These are phyloP conservation scores for Penicillium hordei DNA, from an alignment of 2,329 filamentous ascomycete species.

Conservation along the genomic window DNA sequence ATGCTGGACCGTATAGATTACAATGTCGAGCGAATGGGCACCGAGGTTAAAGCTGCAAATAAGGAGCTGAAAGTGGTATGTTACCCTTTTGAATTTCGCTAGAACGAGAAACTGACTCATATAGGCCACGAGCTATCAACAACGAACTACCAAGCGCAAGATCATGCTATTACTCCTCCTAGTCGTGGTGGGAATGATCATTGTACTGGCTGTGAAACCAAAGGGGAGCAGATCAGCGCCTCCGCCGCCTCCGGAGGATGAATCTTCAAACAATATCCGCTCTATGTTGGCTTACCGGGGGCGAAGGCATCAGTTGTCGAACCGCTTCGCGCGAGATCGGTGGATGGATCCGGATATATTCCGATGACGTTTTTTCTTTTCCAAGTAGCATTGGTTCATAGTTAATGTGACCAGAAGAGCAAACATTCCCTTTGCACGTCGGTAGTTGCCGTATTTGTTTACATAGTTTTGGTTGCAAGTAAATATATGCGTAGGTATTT, in stretches of 20 bases:
- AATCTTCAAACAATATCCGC: conserved; percentile 26
- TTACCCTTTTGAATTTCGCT: conserved; percentile 8
- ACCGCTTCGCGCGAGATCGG: conserved; percentile 28
- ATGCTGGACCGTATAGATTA: conserved; percentile 96
- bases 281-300: conserved; percentile 24
- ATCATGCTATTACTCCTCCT: conserved; percentile 85
- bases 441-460: not conserved
- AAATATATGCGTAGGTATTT: not conserved
- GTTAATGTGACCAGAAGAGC: conserved; percentile 4
- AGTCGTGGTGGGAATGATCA: conserved; percentile 82
- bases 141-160: conserved; percentile 83
- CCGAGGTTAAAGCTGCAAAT: conserved; percentile 87
- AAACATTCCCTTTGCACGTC: not conserved
- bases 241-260: conserved; percentile 25
- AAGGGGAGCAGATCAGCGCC: conserved; percentile 46
- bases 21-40: conserved; percentile 94
- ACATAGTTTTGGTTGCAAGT: not conserved
- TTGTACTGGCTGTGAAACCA: conserved; percentile 77
- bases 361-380: conserved; percentile 23
- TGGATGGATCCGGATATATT: conserved; percentile 40
- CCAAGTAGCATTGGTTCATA: conserved; percentile 21
- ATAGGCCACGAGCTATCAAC: conserved; percentile 79
- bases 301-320: conserved; percentile 24
- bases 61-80: conserved; percentile 79
- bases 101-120: not conserved